Base-by-base conservation (phyloP, 306 rosid genomes). In the Ochetophila trinervis region DNA sequence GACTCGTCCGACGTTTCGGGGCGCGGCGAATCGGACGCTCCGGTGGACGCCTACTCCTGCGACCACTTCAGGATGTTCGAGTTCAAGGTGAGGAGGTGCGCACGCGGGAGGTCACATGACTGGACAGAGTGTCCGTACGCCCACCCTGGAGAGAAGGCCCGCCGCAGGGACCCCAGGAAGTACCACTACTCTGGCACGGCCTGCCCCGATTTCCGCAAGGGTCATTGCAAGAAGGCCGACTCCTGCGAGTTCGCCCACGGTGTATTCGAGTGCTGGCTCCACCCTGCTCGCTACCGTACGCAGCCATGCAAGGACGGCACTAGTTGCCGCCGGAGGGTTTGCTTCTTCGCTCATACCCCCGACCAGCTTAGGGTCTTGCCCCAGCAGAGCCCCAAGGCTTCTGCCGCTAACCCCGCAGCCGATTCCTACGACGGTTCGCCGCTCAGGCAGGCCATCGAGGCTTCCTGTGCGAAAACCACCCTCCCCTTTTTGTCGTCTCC, bases 111-210 rank as follows among this genome's bases (percentile, higher is more conserved):
- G 61, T 94, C 99, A 0, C 99, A 94, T 42, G 99, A 94, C 85
- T 94, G 99, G 99, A 94, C 99, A 1, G 97, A 94, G 86, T 94
- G 99, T 62, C 99, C 99, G 11, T 94, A 84, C 69, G 99, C 97
- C 1, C 99, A 94, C 62, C 99, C 97, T 1, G 99, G 99, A 8
- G 99, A 94, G 80, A 94, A 94, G 75, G 99, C 99, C n/a, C 95
- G 97, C 62, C 88, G 99, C 18, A 74, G 97, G 4, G 99, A 94
- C 56, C 96, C 97, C 27, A 79, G 97, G 56, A 87, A 86, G 82
- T 94, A 53, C 5, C 95, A 90, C 71, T 94, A 94, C 24, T 90
- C 97, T 1, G 99, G 99, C 3, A 75, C 95, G 54, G 94, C 96
- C 1, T 94, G 99, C 45, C 99, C 99, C 0, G 99, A 94, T 47